A percentile compares a stretch with the other conserved stretches of the same genome.
These are phyloP conservation scores for Chrysoporthe cubensis DNA, from an alignment of 2,329 filamentous ascomycete genomes.

Conservation along the genomic window DNA sequence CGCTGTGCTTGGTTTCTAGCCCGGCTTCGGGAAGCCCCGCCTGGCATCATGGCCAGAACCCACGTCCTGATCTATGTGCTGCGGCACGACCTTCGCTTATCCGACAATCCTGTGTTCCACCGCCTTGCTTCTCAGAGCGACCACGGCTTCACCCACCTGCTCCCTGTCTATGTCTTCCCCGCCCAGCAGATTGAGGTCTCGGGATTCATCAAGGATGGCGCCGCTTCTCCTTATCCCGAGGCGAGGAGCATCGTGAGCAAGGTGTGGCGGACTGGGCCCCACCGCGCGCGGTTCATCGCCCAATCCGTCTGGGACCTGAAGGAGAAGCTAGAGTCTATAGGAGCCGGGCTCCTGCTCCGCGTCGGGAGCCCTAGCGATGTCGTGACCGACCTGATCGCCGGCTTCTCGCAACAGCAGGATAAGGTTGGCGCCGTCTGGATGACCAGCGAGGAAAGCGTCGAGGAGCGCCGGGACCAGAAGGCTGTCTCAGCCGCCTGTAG, in stretches of 20 bases:
- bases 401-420: conserved; percentile 44
- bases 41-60: conserved; percentile 35
- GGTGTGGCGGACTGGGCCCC: conserved; percentile 75
- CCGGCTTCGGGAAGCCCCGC: background rate
- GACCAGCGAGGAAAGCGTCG: conserved; percentile 69
- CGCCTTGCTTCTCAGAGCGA: conserved; percentile 51
- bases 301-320: conserved; percentile 77
- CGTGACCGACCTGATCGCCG: conserved; percentile 59
- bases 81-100: conserved; percentile 72
- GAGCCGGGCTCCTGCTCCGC: conserved; percentile 66
- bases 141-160: conserved; percentile 67
- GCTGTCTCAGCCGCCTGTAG: conserved; percentile 57
- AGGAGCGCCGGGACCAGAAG: conserved; percentile 69
- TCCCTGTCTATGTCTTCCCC: conserved; percentile 72
- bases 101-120: conserved; percentile 76
- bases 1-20: background rate
- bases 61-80: conserved; percentile 72
- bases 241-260: conserved; percentile 66
- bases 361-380: conserved; percentile 66
- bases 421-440: conserved; percentile 73
- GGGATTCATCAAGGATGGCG: conserved; percentile 65
- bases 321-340: conserved; percentile 58
- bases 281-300: conserved; percentile 72
- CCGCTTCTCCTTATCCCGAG: conserved; percentile 67
- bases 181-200: conserved; percentile 75